Conservation (phyloP, 352 stramenopile genomes). For the Phytophthora uliginosa region DNA sequence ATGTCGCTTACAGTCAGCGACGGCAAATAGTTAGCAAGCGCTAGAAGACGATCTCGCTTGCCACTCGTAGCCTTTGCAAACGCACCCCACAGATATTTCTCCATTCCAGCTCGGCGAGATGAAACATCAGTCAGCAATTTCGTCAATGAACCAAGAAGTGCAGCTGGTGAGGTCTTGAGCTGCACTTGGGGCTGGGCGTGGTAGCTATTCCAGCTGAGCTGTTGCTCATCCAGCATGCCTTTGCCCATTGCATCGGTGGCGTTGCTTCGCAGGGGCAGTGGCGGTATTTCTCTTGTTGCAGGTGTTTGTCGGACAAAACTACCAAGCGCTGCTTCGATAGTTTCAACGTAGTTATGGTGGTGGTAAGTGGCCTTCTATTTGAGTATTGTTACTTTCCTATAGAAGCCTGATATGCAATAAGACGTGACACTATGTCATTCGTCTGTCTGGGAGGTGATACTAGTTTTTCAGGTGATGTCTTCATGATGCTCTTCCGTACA, state of each 20-base stretch:
- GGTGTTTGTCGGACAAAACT: conserved; percentile 17
- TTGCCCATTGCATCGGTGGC: conserved; percentile 40
- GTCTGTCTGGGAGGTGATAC: too few relatives aligned
- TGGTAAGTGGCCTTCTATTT: too few relatives aligned
- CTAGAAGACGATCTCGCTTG: conserved; percentile 25
- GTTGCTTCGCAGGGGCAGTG: conserved; percentile 33
- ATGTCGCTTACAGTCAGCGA: conserved; percentile 47
- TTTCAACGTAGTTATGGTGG: conserved; percentile 31
- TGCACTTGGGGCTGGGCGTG: conserved; percentile 24
- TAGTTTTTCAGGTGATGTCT: too few relatives aligned
- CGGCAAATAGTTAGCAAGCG: conserved; percentile 32
- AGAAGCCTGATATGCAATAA: too few relatives aligned
- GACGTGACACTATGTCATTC: too few relatives aligned
- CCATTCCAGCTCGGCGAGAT: conserved; percentile 18
- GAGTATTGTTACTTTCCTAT: too few relatives aligned
- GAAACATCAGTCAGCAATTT: conserved; percentile 30
- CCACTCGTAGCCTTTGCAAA: conserved; percentile 16
- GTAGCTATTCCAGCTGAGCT: conserved; percentile 52
- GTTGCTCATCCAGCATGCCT: conserved; percentile 50
- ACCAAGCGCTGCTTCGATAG: conserved; percentile 20
- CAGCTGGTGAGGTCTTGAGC: conserved; percentile 4
- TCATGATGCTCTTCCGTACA: too few relatives aligned
- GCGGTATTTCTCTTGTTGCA: conserved; percentile 5
- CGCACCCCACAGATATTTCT: conserved; percentile 26
- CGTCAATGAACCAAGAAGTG: conserved; percentile 18